Conservation (phyloP, 192 early-diverging fungal genomes). For the Coemansia sp. region DNA sequence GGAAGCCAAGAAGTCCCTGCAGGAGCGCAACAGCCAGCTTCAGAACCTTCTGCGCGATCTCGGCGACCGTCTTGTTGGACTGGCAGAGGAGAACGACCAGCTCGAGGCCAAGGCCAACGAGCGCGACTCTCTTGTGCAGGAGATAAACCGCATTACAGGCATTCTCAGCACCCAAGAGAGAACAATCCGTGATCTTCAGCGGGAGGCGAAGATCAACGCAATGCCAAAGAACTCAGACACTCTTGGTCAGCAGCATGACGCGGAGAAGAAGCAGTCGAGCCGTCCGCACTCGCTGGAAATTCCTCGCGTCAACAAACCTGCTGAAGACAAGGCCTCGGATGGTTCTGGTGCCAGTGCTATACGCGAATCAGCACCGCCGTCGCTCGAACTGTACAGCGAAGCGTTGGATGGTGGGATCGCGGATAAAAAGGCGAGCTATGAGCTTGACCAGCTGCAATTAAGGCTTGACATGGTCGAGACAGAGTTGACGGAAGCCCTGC, state of each 20-base stretch:
- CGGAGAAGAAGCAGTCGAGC: not conserved
- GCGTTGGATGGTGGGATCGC: not conserved
- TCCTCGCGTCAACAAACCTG: not conserved
- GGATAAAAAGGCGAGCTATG: not conserved
- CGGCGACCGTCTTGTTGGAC: conserved; percentile 41
- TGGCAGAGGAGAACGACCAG: conserved; percentile 48
- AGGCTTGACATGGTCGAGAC: conserved; percentile 25
- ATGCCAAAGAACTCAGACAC: not conserved
- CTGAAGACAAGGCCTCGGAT: not conserved
- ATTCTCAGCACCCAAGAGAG: conserved; percentile 13
- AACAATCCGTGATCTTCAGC: conserved; percentile 3
- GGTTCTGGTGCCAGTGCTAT: not conserved
- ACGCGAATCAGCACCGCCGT: not conserved
- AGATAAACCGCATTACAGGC: conserved; percentile 11
- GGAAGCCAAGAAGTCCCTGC: conserved; percentile 36
- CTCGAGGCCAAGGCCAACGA: conserved; percentile 35
- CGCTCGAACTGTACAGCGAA: not conserved
- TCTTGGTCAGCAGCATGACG: not conserved
- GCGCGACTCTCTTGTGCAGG: conserved; percentile 23
- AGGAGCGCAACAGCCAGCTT: conserved; percentile 47
- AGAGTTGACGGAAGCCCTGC: conserved; percentile 30
- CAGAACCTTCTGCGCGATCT: conserved; percentile 44
- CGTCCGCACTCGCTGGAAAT: conserved; percentile 13
- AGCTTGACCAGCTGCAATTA: conserved; percentile 19
- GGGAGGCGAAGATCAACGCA: not conserved